Evolutionary conservation across 2,329 filamentous ascomycete species (phyloP).

Genomic region (Verticillium nonalfalfae): DNA sequence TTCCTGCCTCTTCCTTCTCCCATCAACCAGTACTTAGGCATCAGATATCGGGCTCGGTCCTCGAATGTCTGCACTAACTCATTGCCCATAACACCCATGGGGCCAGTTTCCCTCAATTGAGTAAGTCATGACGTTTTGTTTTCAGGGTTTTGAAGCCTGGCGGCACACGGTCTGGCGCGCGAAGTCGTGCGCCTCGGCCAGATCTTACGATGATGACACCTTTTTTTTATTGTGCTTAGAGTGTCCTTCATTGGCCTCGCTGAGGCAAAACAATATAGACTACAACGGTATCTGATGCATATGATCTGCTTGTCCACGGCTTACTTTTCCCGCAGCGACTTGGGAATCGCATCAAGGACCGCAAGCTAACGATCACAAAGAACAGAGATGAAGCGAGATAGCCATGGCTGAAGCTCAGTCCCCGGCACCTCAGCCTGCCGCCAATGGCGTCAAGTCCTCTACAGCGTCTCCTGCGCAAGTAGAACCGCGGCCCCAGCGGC

Average conservation of each 20-base stretch:
- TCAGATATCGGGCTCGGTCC: background rate
- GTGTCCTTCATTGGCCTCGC: slow-evolving; percentile 51
- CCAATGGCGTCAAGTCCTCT: slow-evolving; percentile 6
- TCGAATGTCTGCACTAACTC: background rate
- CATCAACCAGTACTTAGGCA: background rate
- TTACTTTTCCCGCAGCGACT: background rate
- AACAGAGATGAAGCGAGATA: slow-evolving; percentile 37
- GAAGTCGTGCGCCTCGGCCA: slow-evolving; percentile 6
- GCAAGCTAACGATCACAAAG: slow-evolving; percentile 20
- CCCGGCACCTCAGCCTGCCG: slow-evolving; percentile 5
- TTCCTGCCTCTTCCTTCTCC: background rate
- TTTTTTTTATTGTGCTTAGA: slow-evolving; percentile 47
- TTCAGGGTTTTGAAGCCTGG: slow-evolving; percentile 1
- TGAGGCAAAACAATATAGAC: slow-evolving; percentile 70
- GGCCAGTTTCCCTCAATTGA: slow-evolving; percentile 9
- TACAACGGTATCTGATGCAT: slow-evolving; percentile 94
- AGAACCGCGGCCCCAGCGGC: slow-evolving; percentile 11
- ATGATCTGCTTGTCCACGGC: slow-evolving; percentile 11
- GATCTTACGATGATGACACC: slow-evolving; percentile 52
- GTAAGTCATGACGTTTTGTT: slow-evolving; percentile 12
- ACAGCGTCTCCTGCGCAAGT: slow-evolving; percentile 14
- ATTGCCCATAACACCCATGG: background rate
- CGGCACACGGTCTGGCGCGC: background rate
- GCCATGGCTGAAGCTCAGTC: slow-evolving; percentile 34
- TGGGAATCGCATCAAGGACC: background rate